Evolutionary conservation across 805 yeast genomes (phyloP), one percentile per base, ranked within the genome.

Genomic region (Limtongia smithiae): DNA sequence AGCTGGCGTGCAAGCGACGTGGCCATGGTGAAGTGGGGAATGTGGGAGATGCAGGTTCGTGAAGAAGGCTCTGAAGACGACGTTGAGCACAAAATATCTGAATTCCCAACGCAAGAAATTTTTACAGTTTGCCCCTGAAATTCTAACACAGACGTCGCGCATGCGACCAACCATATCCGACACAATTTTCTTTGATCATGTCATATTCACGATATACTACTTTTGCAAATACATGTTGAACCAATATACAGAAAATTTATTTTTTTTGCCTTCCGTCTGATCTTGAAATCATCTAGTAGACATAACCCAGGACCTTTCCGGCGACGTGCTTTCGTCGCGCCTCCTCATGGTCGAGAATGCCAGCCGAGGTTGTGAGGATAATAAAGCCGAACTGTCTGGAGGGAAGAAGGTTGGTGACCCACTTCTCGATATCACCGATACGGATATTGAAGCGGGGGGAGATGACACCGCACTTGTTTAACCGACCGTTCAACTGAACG

Each of bases 281-380:
- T 18, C 39, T 34, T n/a, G n/a, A n/a, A n/a, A 6, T 7, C 6
- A 25, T 27, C 22, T 85, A 90, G 85, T 90, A 90, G 63, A 90
- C 96, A 81, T 87, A 90, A 73, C 97, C 97, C 72, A 90, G 85
- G 77, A 90, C 85, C 83, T 90, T 90, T 77, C 97, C 97, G 66
- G 96, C 88, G 67, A 90, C 97, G 80, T 90, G 97, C 86, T 90
- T 91, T 83, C 97, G 85, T 84, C 95, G 87, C 71, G 97, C 97
- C 81, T 90, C 97, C 82, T 91, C 97, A 81, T 90, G 97, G 83
- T 91, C 97, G 95, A 90, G 89, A 70, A 90, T 90, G 80, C 97
- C 97, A 68, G 97, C 96, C 68, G 97, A 91, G 68, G 97, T 90
- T 78, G 97, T 91, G 74, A 90, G 82, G 76, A 90, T 86, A 71